Percentiles rank a stretch among this genome's conserved stretches.
Evolutionary conservation across 1,284 basidiomycete species (phyloP).

Genomic region (Cystobasidium slooffiae): DNA sequence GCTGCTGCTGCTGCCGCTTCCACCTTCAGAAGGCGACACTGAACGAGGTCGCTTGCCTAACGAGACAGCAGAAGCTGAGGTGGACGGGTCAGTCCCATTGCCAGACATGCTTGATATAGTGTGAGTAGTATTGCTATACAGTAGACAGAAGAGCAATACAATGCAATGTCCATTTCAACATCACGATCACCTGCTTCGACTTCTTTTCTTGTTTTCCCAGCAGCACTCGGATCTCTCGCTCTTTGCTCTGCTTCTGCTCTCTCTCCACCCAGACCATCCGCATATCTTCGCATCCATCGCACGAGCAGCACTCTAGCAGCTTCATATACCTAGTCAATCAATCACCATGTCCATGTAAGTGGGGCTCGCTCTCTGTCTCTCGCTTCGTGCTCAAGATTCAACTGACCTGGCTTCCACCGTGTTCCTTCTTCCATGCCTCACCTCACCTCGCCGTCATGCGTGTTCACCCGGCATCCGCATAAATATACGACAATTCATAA

Average conservation of each 20-base stretch:
- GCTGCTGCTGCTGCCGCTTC: background rate
- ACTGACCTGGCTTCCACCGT: background rate
- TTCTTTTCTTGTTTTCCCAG: background rate
- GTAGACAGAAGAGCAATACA: background rate
- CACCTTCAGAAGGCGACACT: background rate
- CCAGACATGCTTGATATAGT: background rate
- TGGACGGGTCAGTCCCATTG: background rate
- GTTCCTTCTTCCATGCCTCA: background rate
- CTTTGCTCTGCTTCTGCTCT: background rate
- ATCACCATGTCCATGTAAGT: background rate
- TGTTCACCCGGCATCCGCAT: slow-evolving; percentile 2
- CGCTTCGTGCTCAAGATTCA: background rate
- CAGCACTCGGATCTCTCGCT: background rate
- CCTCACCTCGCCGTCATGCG: slow-evolving; percentile 22
- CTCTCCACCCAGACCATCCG: background rate
- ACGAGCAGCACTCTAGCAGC: background rate
- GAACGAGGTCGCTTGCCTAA: slow-evolving; percentile 37
- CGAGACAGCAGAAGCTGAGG: slow-evolving; percentile 14
- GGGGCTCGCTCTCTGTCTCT: background rate
- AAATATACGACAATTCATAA: background rate
- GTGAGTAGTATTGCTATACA: no score
- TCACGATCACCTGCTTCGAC: background rate
- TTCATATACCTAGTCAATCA: background rate
- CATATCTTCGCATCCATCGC: background rate
- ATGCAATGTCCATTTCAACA: background rate